A percentile compares a stretch with the other conserved stretches of the same genome.
These are phyloP conservation scores for Russula earlei DNA, from an alignment of 768 basidiomycete species.

Conservation along the genomic window DNA sequence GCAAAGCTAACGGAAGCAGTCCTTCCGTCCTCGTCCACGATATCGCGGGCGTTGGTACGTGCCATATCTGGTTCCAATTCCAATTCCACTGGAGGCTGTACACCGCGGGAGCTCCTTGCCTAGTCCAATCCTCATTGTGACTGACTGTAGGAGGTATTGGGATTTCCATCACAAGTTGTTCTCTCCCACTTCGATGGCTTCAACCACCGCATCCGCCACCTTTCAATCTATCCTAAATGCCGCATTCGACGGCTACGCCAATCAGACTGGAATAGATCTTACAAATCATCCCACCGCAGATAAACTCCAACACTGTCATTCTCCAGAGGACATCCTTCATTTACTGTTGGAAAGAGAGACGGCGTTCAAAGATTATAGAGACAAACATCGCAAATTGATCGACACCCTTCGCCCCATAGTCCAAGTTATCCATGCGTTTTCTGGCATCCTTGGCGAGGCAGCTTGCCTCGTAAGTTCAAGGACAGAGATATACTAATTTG, in stretches of 20 bases:
- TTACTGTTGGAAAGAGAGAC: background rate
- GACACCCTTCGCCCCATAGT: background rate
- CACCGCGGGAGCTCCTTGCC: no score
- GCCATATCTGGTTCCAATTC: no score
- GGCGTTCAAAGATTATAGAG: background rate
- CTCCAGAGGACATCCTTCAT: background rate
- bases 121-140: no score
- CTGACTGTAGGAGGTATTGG: no score
- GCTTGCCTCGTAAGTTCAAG: conserved; percentile 21
- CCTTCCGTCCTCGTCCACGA: no score
- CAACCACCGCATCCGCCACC: background rate
- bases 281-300: background rate
- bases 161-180: no score
- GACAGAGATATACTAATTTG: background rate
- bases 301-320: background rate
- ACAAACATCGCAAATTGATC: background rate
- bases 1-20: no score
- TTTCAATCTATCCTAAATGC: background rate
- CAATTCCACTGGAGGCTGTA: no score
- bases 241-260: background rate
- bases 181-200: background rate
- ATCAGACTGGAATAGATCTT: background rate
- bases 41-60: no score
- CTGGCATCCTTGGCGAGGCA: background rate
- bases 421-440: background rate